These are phyloP conservation scores for Wallemia hederae DNA, from an alignment of 1,284 basidiomycete species.

Conservation along the genomic window DNA sequence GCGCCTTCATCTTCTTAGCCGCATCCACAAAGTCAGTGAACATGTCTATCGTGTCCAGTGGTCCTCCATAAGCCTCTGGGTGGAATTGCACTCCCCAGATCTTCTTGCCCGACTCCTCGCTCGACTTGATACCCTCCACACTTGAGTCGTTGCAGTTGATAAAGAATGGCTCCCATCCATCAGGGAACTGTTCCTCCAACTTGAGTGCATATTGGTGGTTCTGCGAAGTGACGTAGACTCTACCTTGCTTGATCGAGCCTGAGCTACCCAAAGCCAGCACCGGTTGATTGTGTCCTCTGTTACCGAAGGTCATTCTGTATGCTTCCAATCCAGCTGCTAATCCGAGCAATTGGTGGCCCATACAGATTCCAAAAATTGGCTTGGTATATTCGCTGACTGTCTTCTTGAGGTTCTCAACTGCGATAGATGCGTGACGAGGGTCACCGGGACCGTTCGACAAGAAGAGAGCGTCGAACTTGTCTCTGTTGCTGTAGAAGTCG, in stretches of 20 bases:
- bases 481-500: conserved; percentile 70
- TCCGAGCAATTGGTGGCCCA: conserved; percentile 93
- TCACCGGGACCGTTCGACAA: conserved; percentile 90
- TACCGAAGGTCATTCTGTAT: conserved; percentile 90
- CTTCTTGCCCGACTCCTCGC: conserved; percentile 49
- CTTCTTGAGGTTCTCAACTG: conserved; percentile 44
- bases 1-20: not conserved
- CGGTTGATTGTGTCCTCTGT: conserved; percentile 97
- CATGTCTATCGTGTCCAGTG: conserved; percentile 79
- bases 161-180: conserved; percentile 88
- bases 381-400: conserved; percentile 66
- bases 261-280: conserved; percentile 71
- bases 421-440: conserved; percentile 64
- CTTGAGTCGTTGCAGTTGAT: conserved; percentile 84
- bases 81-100: conserved; percentile 95
- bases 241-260: conserved; percentile 72
- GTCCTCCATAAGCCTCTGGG: conserved; percentile 73
- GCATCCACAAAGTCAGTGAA: conserved; percentile 55
- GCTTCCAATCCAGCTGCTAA: conserved; percentile 89
- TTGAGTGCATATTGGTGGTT: conserved; percentile 80
- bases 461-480: conserved; percentile 83
- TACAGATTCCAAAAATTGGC: conserved; percentile 93
- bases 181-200: conserved; percentile 69
- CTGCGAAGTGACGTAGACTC: conserved; percentile 62
- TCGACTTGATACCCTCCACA: conserved; percentile 90